phyloP scores from a whole-genome alignment of 495 filamentous ascomycete species.

The Talaromyces adpressus region DNA sequence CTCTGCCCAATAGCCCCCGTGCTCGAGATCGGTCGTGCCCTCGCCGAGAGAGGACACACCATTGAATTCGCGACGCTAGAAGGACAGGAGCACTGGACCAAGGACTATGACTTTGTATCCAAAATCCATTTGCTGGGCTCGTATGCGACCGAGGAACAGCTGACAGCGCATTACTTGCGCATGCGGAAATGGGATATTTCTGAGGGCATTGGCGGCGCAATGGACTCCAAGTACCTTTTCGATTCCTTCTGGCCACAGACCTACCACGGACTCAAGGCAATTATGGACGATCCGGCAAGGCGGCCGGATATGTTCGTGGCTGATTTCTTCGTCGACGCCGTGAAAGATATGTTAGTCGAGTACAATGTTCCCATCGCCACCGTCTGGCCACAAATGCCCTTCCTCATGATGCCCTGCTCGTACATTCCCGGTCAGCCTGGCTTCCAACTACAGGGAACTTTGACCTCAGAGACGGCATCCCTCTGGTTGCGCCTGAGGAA shows the following conservation, averaged over 20 bases:
- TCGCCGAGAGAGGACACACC: constrained; percentile 26
- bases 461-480: constrained; percentile 27
- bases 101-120: constrained; percentile 21
- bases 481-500: constrained; percentile 24
- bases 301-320: constrained; percentile 28
- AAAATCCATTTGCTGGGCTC: constrained; percentile 17
- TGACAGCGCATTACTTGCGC: constrained; percentile 21
- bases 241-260: constrained; percentile 33
- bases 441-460: constrained; percentile 24
- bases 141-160: constrained; percentile 14
- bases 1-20: constrained; percentile 21
- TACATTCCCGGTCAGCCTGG: constrained; percentile 34
- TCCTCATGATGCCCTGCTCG: constrained; percentile 21
- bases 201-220: constrained; percentile 15
- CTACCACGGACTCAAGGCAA: constrained; percentile 20
- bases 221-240: constrained; percentile 25
- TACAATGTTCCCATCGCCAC: constrained; percentile 27
- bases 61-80: constrained; percentile 32
- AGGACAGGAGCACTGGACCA: constrained; percentile 25
- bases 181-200: constrained; percentile 24
- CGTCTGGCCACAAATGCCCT: constrained; percentile 31
- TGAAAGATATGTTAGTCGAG: constrained; percentile 24
- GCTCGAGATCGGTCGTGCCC: constrained; percentile 28
- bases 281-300: constrained; percentile 14
- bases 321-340: constrained; percentile 33